Evolutionary conservation across 805 yeast species (phyloP), one percentile per base, ranked within the genome.

Genomic region (Ogataea wickerhamii): DNA sequence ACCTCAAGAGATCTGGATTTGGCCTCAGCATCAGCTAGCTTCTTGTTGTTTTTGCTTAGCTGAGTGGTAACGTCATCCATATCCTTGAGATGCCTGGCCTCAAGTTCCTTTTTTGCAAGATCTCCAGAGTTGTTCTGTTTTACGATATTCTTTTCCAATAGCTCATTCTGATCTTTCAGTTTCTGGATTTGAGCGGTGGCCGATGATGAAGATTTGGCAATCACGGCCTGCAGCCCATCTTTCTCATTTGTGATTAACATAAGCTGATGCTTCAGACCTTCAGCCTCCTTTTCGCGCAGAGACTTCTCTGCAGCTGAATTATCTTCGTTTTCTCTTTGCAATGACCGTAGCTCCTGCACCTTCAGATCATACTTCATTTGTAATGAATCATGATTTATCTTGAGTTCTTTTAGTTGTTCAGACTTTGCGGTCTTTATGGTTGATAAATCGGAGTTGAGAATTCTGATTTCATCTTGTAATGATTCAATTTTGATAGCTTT

Each of bases 1-100:
- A 16, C 18, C 17, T 16, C 10, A 6, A 29, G 22, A 18, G 22
- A 17, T 12, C 34, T 30, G 1, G 33, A 17, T 11, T 35, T 36
- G 14, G 12, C 11, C 18, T 33, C 21, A 8, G 27, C 6, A 6
- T 13, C 20, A n/a, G n/a, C 18, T 5, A 33, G 13, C 19, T 18
- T 24, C 20, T 11, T 20, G 13, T 7, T 18, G 4, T 32, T 26
- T 11, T 37, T 44, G n/a, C 25, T 18, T 33, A 38, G 18, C 5
- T 14, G 7, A 4, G 18, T 14, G 20, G 36, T 12, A 13, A 35
- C 5, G 21, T 32, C 32, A 12, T 27, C 18, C n/a, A 8, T 27
- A n/a, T 27, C 30, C n/a, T 27, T 27, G n/a, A 7, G 7, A 16
- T 27, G 8, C 8, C 8, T 13, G 7, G 10, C 30, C 16, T 27